A percentile compares a stretch with the other conserved stretches of the same genome.
These are phyloP conservation scores for Paralagenidium karlingii DNA, from an alignment of 352 stramenopile genomes.

Conservation along the genomic window DNA sequence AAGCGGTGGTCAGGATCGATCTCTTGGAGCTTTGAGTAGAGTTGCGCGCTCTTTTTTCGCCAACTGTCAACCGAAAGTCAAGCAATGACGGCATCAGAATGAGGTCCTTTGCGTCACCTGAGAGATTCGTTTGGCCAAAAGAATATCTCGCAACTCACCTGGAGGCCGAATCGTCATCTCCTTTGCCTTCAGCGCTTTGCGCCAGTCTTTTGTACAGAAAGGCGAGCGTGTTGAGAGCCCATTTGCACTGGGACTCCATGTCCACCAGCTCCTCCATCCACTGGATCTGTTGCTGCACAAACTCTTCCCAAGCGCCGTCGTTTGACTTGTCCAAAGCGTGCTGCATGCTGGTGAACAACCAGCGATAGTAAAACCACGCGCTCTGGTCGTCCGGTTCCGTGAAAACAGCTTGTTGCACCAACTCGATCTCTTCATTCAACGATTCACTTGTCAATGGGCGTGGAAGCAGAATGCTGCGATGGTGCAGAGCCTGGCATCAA, in stretches of 20 bases:
- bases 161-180: conserved; percentile 14
- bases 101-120: neutral
- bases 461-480: conserved; percentile 40
- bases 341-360: conserved; percentile 78
- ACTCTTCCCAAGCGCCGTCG: conserved; percentile 6
- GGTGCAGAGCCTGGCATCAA: conserved; percentile 54
- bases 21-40: conserved; percentile 29
- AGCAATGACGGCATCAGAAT: neutral
- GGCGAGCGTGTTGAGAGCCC: conserved; percentile 52
- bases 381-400: conserved; percentile 98
- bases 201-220: conserved; percentile 27
- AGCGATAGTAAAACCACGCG: conserved; percentile 97
- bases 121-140: neutral
- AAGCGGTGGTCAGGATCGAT: conserved; percentile 45
- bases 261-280: conserved; percentile 73
- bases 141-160: conserved; percentile 1
- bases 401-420: conserved; percentile 94
- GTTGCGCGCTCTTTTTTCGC: conserved; percentile 21
- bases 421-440: conserved; percentile 58
- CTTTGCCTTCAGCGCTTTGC: conserved; percentile 9
- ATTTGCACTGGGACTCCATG: conserved; percentile 69
- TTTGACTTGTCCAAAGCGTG: conserved; percentile 8
- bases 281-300: conserved; percentile 57
- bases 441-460: conserved; percentile 31
- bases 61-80: too few relatives aligned